Evolutionary conservation across 1,284 basidiomycete genomes (phyloP), one percentile per base, ranked within the genome.

Genomic region (Puccinia coronata): DNA sequence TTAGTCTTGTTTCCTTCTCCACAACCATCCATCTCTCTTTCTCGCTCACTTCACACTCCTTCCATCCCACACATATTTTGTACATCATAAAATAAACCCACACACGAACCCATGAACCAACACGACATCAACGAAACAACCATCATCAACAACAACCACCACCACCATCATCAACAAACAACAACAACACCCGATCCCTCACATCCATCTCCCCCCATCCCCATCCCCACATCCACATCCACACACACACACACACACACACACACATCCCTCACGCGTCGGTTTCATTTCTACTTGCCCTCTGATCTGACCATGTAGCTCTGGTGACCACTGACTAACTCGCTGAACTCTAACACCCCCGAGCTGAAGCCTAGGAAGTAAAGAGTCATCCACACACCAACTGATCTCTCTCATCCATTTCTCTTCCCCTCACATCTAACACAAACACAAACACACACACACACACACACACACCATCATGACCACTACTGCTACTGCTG

Each of bases 241-340:
- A n/a, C n/a, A n/a, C n/a, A n/a, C n/a, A n/a, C n/a, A n/a, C n/a
- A n/a, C n/a, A n/a, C n/a, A n/a, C n/a, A n/a, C 65, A 34, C 36
- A 31, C 39, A 25, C 49, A 20, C 75, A 25, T 55, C 25, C 34
- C 3, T 41, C 18, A 55, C 57, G 57, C 74, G 74, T 76, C 74
- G 74, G 74, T 78, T 61, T 34, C 20, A 39, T 65, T 69, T 41
- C 69, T 51, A 39, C 36, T 12, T 20, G 23, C 39, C 20, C 5
- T 34, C n/a, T 4, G 2, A 36, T 20, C 23, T 3, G 28, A 25
- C 41, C 20, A 43, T 31, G 31, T 74, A 34, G 28, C 55, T 77
- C n/a, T 51, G 25, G 28, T 39, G 28, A 47, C 74, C 67, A 16
- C 61, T 59, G 14, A 36, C 28, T 39, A n/a, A n/a, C n/a, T n/a